Evolutionary conservation across 768 basidiomycete species (phyloP), one percentile per base, ranked within the genome.

Genomic region (Lepiota venenata): DNA sequence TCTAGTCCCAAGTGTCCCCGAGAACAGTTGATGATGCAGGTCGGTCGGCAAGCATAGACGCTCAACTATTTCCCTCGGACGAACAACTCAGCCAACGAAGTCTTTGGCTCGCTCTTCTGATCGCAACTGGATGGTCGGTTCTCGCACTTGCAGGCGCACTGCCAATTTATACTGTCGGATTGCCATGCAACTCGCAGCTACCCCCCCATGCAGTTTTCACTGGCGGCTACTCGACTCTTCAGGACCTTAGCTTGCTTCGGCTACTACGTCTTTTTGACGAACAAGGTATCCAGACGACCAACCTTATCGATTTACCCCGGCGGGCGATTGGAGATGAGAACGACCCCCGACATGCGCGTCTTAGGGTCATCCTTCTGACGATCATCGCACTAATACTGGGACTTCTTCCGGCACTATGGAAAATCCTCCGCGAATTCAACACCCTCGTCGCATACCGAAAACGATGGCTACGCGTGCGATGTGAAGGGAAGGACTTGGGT

Each of bases 221-320:
- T 36, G 89, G 90, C 4, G 74, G 76, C 5, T 84, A 81, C 54
- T 86, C 87, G 2, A 81, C 80, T 0, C 72, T 92, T 12, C 81
- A 87, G 52, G 91, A 93, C 64, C 77, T 93, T 52, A 87, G 84
- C 57, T 66, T 93, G n/a, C 66, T 90, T 32, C 81, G 89, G 2
- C 76, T 92, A n/a, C 69, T 93, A 47, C 78, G 81, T 18, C 64
- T 86, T 12, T 66, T 90, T 35, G 81, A 87, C 59, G 66, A 66
- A 42, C 68, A 71, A 6, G 64, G 65, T 38, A 57, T 75, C 16
- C 65, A 75, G 16, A 63, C 68, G 2, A 56, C 71, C 6, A 64
- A 69, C 56, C 44, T 70, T 50, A 42, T 68, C 57, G 47, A 61
- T 40, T 50, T 71, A 47, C 59, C 62, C 58, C 58, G 51, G 27